Base-by-base conservation (phyloP, 1,284 basidiomycete genomes). In the Cutaneotrichosporon dermatis region DNA sequence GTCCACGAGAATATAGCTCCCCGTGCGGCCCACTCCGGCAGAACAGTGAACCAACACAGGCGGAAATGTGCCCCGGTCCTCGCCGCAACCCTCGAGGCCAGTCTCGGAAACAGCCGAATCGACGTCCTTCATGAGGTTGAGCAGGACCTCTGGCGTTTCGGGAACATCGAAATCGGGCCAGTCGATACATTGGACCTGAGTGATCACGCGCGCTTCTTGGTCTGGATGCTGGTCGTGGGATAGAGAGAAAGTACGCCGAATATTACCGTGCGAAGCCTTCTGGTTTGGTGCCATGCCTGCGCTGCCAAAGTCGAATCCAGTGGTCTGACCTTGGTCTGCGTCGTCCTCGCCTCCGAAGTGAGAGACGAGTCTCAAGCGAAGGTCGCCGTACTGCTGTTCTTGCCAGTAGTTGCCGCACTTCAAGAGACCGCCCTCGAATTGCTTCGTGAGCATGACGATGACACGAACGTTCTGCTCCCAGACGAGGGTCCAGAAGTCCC, bases 91-190 rank as follows among this genome's bases (percentile, higher is more conserved):
- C 5, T 4, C 66, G 64, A 40, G 80, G 4, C 82, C 81, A 41
- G 80, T 78, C 52, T 86, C 85, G 0, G 85, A 83, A 52, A 85
- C 82, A 39, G 83, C 83, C 3, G 60, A 55, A 59, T 85, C 82
- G 33, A 85, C 83, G 57, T 84, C 80, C 37, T 76, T 74, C 64
- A 95, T 84, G 39, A 96, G 82, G 4, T 82, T 80, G 45, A 95
- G 77, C 34, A 96, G 79, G 4, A 87, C 86, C 4, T 83, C 80
- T 0, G 92, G 86, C 59, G 89, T 85, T 8, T 88, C 86, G 1
- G 93, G 92, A 3, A 96, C 90, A 72, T 93, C 92, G 80, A 95
- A 88, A 71, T 97, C 92, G 2, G 92, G 90, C 92, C 92, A 97
- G 37, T 87, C 86, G 51, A 92, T 82, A 70, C 91, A 95, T 74